Base-by-base conservation (phyloP, 106 monocot genomes). In the Alisma plantagoaquatica region DNA sequence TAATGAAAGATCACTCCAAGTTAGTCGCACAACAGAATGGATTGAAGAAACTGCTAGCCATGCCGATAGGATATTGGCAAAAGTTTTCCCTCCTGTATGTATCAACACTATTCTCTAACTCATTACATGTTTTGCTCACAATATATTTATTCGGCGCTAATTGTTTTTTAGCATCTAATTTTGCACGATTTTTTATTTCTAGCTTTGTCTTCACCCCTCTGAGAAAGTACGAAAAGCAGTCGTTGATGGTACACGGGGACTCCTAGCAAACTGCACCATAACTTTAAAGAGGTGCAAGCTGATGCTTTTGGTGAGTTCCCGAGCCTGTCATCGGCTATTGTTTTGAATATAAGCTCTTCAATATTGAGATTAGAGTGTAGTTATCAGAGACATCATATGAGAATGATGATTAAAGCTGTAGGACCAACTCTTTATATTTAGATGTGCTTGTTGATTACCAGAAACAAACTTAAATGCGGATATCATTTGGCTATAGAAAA, bases 81-180 rank as follows among this genome's bases (percentile, higher is more conserved):
- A 81, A 23, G 77, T 66, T 18, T 85, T 98, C 72, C 96, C 96
- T 56, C 78, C 85, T 75, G 96, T 89, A 78, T 69, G 81, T 41
- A 3, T 38, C 4, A 26, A 41, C 5, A 28, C 32, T 29, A 73
- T 27, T 28, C 42, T 14, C 3, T n/a, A n/a, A n/a, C n/a, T n/a
- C n/a, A n/a, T n/a, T n/a, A n/a, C n/a, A n/a, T n/a, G n/a, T n/a
- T n/a, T n/a, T n/a, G n/a, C n/a, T n/a, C n/a, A n/a, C n/a, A n/a
- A n/a, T n/a, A n/a, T n/a, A n/a, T n/a, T n/a, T n/a, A n/a, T n/a
- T n/a, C 31, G 1, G 14, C 30, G 43, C 41, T 29, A 41, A 27
- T 56, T 75, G 47, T 22, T 22, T 23, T 23, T 33, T 6, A 10
- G 49, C 30, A 38, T 6, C 35, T 14, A 7, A 14, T 7, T 7